These are phyloP conservation scores for Suhomyces bokatorum DNA, from an alignment of 1,139 yeast genomes.

Conservation along the genomic window DNA sequence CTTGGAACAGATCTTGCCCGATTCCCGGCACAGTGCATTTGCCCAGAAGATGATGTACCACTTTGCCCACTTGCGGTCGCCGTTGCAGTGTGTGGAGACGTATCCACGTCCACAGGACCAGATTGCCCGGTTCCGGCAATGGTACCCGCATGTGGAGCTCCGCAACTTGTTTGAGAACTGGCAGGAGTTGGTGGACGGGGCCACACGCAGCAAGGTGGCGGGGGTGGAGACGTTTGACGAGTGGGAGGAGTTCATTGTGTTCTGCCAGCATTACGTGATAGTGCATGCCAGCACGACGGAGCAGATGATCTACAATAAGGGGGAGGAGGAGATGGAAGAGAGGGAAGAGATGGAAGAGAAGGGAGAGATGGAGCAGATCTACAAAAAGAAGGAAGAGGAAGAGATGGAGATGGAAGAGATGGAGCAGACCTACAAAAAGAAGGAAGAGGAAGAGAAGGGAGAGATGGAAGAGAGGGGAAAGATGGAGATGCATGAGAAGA, in stretches of 20 bases:
- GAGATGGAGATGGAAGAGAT: too few species aligned
- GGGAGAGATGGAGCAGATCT: too few species aligned
- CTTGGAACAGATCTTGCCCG: conserved; percentile 72
- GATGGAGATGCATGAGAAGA: too few species aligned
- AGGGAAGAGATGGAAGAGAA: too few species aligned
- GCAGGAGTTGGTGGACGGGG: conserved; percentile 42
- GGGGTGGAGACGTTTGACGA: conserved; percentile 74
- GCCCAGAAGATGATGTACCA: conserved; percentile 75
- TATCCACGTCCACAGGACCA: conserved; percentile 59
- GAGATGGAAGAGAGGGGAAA: too few species aligned
- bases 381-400: too few species aligned
- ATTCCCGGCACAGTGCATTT: conserved; percentile 63
- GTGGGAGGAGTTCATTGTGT: conserved; percentile 77
- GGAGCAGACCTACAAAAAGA: too few species aligned
- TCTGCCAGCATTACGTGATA: conserved; percentile 74
- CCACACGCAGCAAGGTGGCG: conserved; percentile 45
- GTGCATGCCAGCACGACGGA: conserved; percentile 58
- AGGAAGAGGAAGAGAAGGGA: too few species aligned
- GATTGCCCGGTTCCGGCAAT: conserved; percentile 44
- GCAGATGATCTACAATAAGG: conserved; percentile 9
- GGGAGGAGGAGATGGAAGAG: too few species aligned
- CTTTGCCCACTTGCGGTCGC: conserved; percentile 66
- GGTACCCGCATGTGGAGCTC: conserved; percentile 51
- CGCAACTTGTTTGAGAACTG: conserved; percentile 62
- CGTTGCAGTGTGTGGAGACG: conserved; percentile 62